These are phyloP conservation scores for Candida insectorum DNA, from an alignment of 805 yeast species.

Conservation along the genomic window DNA sequence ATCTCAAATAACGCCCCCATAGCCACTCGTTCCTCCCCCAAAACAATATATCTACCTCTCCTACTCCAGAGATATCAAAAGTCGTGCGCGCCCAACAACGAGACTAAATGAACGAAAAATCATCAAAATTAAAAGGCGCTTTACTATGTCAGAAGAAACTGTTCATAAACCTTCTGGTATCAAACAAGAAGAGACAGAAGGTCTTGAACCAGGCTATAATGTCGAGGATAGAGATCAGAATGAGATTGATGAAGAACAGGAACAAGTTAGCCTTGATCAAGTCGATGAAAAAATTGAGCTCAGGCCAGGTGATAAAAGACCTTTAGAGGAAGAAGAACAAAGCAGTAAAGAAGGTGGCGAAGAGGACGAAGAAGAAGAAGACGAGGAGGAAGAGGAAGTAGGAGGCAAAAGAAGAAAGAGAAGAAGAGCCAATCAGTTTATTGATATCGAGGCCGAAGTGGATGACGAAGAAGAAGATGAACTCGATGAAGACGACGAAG, in stretches of 20 bases:
- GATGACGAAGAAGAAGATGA: slow-evolving; percentile 95
- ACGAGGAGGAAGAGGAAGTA: slow-evolving; percentile 48
- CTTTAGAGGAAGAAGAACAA: slow-evolving; percentile 10
- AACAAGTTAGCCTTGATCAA: slow-evolving; percentile 11
- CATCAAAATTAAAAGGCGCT: slow-evolving; percentile 3
- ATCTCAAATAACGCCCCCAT: too few relatives aligned
- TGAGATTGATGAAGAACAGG: slow-evolving; percentile 15
- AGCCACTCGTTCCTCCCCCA: too few relatives aligned
- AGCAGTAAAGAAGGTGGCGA: slow-evolving; percentile 26
- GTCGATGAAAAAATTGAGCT: slow-evolving; percentile 9
- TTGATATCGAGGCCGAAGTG: slow-evolving; percentile 98
- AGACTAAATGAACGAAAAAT: slow-evolving; percentile 6
- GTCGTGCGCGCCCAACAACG: slow-evolving; percentile 7
- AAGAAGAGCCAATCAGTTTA: slow-evolving; percentile 70
- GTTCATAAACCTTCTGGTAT: slow-evolving; percentile 1
- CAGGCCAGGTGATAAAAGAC: slow-evolving; percentile 5
- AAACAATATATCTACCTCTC: too few relatives aligned
- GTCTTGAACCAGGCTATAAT: slow-evolving; percentile 10
- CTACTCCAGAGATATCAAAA: too few relatives aligned
- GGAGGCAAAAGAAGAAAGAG: slow-evolving; percentile 45
- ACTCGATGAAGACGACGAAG: slow-evolving; percentile 87
- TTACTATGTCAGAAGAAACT: slow-evolving; percentile 10
- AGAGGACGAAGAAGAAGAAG: slow-evolving; percentile 51
- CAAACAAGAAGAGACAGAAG: slow-evolving; percentile 7
- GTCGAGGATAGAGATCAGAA: slow-evolving; percentile 15